Conservation (phyloP, 176 grass and related monocot species). For the Ensete ventricosum region DNA sequence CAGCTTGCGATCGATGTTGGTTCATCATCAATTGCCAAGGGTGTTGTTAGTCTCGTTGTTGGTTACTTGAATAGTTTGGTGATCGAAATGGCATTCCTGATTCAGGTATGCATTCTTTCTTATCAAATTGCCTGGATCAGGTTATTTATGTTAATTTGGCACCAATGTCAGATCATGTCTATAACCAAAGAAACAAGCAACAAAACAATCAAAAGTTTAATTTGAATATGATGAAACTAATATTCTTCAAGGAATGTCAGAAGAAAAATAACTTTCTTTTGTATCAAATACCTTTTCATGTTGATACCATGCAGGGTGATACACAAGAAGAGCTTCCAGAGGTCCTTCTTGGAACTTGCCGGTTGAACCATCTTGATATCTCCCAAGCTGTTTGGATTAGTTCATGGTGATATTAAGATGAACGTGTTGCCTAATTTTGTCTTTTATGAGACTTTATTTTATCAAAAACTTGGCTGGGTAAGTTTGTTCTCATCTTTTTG, state of each 20-base stretch:
- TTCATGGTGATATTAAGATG: background rate
- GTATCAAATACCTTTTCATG: background rate
- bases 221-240: too few relatives aligned
- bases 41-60: slow-evolving; percentile 19
- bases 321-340: slow-evolving; percentile 90
- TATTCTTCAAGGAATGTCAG: background rate
- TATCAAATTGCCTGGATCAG: too few relatives aligned
- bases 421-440: background rate
- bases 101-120: slow-evolving; percentile 7
- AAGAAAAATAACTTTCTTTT: background rate
- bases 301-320: slow-evolving; percentile 49
- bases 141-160: too few relatives aligned
- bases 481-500: too few relatives aligned
- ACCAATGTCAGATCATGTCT: too few relatives aligned
- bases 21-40: slow-evolving; percentile 18
- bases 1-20: slow-evolving; percentile 12
- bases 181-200: too few relatives aligned
- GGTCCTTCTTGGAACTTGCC: slow-evolving; percentile 71
- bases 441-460: background rate
- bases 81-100: slow-evolving; percentile 21
- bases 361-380: slow-evolving; percentile 78
- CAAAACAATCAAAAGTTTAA: too few relatives aligned
- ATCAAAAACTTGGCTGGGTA: too few relatives aligned
- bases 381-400: slow-evolving; percentile 63
- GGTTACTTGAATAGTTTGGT: slow-evolving; percentile 20